Evolutionary conservation across 257 asterid genomes (phyloP).

Genomic region (Penstemon eatonii): DNA sequence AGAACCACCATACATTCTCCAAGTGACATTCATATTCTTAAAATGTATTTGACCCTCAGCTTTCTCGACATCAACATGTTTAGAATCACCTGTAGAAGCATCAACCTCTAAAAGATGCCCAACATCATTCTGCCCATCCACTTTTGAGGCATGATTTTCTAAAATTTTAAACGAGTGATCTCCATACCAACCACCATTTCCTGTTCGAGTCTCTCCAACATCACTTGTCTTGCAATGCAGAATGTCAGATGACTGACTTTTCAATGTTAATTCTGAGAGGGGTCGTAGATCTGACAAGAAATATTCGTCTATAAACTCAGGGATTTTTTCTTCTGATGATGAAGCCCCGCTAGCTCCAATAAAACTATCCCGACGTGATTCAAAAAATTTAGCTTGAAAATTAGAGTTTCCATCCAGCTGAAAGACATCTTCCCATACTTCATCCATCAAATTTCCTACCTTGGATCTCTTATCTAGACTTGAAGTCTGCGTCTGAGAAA

Average conservation of each 20-base stretch:
- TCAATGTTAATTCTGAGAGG: constrained; percentile 52
- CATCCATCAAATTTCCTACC: constrained; percentile 71
- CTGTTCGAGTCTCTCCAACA: constrained; percentile 42
- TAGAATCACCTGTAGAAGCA: constrained; percentile 51
- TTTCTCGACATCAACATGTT: constrained; percentile 45
- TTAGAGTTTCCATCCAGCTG: constrained; percentile 49
- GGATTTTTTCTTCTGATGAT: constrained; percentile 43
- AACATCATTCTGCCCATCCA: constrained; percentile 37
- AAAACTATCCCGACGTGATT: constrained; percentile 44
- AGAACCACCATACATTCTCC: constrained; percentile 90
- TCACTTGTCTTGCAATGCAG: constrained; percentile 33
- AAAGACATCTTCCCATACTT: constrained; percentile 80
- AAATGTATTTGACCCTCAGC: constrained; percentile 65
- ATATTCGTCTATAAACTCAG: constrained; percentile 82
- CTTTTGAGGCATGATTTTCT: constrained; percentile 76
- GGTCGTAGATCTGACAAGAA: constrained; percentile 73
- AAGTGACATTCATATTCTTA: constrained; percentile 71
- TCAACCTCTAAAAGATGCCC: constrained; percentile 36
- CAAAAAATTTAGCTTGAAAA: constrained; percentile 51
- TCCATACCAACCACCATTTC: constrained; percentile 77
- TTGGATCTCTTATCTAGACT: constrained; percentile 41
- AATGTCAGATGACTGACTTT: constrained; percentile 43
- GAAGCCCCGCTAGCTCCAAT: constrained; percentile 43
- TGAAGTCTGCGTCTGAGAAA: constrained; percentile 41
- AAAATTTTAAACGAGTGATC: constrained; percentile 54